Conservation (phyloP, 495 filamentous ascomycete species). For the Parachaetomium inaequale region DNA sequence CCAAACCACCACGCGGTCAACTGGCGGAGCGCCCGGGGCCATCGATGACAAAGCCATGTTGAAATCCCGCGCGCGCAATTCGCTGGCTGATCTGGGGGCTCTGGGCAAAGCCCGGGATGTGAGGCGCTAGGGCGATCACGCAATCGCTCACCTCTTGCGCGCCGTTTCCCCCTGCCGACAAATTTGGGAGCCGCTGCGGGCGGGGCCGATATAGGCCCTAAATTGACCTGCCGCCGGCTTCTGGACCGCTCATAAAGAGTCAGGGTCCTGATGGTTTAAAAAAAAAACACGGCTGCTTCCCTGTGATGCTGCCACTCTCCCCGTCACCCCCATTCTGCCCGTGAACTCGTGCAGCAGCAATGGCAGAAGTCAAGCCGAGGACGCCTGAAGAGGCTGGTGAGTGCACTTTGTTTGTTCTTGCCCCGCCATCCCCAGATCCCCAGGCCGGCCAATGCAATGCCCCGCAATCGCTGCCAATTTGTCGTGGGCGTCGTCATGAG, state of each 20-base stretch:
- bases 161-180: conserved; percentile 20
- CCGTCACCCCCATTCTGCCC: conserved; percentile 5
- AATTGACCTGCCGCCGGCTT: conserved; percentile 11
- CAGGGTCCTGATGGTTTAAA: conserved; percentile 3
- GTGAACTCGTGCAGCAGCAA: conserved; percentile 21
- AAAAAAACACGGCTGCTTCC: conserved; percentile 13
- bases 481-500: neutral
- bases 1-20: neutral
- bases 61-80: conserved; percentile 33
- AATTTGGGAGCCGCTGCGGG: conserved; percentile 24
- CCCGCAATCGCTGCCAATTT: conserved; percentile 2
- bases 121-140: conserved; percentile 35
- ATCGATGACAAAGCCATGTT: conserved; percentile 31
- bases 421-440: conserved; percentile 10
- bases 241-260: conserved; percentile 18
- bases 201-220: conserved; percentile 30
- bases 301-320: conserved; percentile 8
- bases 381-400: conserved; percentile 50
- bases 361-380: conserved; percentile 37
- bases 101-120: conserved; percentile 28
- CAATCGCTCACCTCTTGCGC: conserved; percentile 30
- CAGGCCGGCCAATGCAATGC: too few species aligned
- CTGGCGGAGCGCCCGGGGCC: neutral
- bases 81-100: conserved; percentile 22
- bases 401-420: conserved; percentile 13